A percentile compares a stretch with the other conserved stretches of the same genome.
phyloP scores from a whole-genome alignment of 345 rosid genomes.

The Citropsis articulata region DNA sequence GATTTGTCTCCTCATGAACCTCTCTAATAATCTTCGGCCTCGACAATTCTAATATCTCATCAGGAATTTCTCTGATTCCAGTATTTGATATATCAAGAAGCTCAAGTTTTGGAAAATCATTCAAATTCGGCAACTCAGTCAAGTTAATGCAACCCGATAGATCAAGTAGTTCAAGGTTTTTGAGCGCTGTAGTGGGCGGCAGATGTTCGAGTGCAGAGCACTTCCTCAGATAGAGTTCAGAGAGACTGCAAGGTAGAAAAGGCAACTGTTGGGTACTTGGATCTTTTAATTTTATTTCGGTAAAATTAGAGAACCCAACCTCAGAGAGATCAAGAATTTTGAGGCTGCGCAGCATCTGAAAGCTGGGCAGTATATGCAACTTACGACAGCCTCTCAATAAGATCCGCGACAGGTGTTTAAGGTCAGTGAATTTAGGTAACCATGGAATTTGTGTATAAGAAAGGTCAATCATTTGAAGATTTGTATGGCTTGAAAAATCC shows the following conservation, averaged over 20 bases:
- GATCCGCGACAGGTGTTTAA: constrained; percentile 23
- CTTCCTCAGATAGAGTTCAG: constrained; percentile 28
- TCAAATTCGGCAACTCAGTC: too few species aligned
- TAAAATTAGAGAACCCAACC: background rate
- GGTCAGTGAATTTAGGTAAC: constrained; percentile 38
- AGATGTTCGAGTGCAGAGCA: constrained; percentile 19
- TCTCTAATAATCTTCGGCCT: constrained; percentile 1
- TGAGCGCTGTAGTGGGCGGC: constrained; percentile 19
- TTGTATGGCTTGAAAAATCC: constrained; percentile 15
- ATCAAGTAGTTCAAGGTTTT: background rate
- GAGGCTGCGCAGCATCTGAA: constrained; percentile 26
- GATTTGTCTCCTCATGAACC: background rate
- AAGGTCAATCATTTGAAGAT: constrained; percentile 47
- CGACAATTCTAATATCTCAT: constrained; percentile 5
- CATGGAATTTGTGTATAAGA: constrained; percentile 35
- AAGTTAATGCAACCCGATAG: too few species aligned
- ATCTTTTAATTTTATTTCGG: background rate
- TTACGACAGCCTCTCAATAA: constrained; percentile 22
- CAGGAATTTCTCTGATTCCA: constrained; percentile 15
- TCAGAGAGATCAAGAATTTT: constrained; percentile 49
- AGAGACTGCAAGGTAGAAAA: constrained; percentile 24
- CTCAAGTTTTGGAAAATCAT: constrained; percentile 15
- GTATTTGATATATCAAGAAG: constrained; percentile 26
- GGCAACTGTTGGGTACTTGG: background rate
- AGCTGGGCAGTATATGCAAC: constrained; percentile 21